Conservation (phyloP, 129 eudicot species). For the Sambucus nigra region DNA sequence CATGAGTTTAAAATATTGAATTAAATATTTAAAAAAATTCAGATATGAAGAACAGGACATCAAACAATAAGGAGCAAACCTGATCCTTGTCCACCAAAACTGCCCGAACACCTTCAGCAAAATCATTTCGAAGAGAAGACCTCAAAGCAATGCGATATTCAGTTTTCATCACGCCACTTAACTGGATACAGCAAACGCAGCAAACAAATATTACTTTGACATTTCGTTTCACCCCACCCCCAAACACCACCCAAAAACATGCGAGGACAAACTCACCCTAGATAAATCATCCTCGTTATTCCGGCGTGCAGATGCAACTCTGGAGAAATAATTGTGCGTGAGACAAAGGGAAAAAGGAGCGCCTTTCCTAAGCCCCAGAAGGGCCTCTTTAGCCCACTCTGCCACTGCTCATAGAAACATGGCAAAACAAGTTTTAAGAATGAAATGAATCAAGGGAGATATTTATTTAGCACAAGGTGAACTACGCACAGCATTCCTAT, state of each 20-base stretch:
- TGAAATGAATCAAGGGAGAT: too few species aligned
- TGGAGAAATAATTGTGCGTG: constrained; percentile 62
- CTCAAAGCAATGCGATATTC: constrained; percentile 91
- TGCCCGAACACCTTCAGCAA: constrained; percentile 93
- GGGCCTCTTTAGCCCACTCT: constrained; percentile 92
- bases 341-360: constrained; percentile 84
- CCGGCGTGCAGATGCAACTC: constrained; percentile 57
- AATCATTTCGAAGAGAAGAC: constrained; percentile 68
- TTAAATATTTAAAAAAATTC: too few species aligned
- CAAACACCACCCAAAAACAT: neutral
- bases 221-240: neutral
- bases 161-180: constrained; percentile 79
- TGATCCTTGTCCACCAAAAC: constrained; percentile 97
- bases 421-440: neutral
- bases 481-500: too few species aligned
- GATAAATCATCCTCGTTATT: constrained; percentile 45
- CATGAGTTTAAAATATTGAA: too few species aligned
- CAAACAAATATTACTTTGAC: too few species aligned
- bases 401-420: constrained; percentile 56
- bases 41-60: neutral
- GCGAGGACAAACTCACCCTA: constrained; percentile 29
- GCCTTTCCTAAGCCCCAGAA: constrained; percentile 70
- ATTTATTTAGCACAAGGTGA: too few species aligned
- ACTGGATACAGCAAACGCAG: constrained; percentile 24
- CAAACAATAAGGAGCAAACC: constrained; percentile 33